Conservation (phyloP, 1,139 yeast genomes). For the Meyerozyma smithsonii region DNA sequence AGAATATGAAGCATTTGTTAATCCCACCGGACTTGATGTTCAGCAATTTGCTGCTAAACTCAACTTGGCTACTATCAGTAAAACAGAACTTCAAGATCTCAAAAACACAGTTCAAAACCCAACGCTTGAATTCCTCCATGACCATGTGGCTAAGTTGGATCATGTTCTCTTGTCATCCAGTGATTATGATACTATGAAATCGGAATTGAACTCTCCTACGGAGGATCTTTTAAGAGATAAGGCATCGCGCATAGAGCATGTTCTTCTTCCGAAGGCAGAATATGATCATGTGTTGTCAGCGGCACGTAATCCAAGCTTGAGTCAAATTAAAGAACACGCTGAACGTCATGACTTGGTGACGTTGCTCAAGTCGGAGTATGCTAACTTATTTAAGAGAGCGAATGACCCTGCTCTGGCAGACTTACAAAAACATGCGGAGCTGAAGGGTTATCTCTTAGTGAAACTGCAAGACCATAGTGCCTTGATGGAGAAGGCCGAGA, state of each 20-base stretch:
- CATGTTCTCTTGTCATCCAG: constrained; percentile 14
- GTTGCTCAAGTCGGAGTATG: constrained; percentile 29
- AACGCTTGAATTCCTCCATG: constrained; percentile 16
- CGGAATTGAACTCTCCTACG: constrained; percentile 7
- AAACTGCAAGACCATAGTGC: constrained; percentile 12
- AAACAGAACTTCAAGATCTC: constrained; percentile 2
- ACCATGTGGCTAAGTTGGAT: constrained; percentile 11
- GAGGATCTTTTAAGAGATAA: constrained; percentile 2
- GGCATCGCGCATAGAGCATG: neutral
- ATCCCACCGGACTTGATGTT: neutral
- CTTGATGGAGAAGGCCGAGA: constrained; percentile 12
- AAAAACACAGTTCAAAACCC: constrained; percentile 13
- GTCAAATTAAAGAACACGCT: constrained; percentile 32
- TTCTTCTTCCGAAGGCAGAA: constrained; percentile 12
- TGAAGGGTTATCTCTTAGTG: constrained; percentile 7
- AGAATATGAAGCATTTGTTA: constrained; percentile 14
- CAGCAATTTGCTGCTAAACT: neutral
- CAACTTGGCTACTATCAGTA: neutral
- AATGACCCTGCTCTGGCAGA: constrained; percentile 22
- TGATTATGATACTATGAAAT: constrained; percentile 6
- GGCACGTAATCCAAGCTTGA: constrained; percentile 30
- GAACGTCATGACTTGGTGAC: constrained; percentile 33
- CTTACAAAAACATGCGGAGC: constrained; percentile 6
- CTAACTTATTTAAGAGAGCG: constrained; percentile 31
- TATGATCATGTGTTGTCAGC: constrained; percentile 16